Evolutionary conservation across 2,329 filamentous ascomycete genomes (phyloP).

Genomic region (Ascomycota sp.): DNA sequence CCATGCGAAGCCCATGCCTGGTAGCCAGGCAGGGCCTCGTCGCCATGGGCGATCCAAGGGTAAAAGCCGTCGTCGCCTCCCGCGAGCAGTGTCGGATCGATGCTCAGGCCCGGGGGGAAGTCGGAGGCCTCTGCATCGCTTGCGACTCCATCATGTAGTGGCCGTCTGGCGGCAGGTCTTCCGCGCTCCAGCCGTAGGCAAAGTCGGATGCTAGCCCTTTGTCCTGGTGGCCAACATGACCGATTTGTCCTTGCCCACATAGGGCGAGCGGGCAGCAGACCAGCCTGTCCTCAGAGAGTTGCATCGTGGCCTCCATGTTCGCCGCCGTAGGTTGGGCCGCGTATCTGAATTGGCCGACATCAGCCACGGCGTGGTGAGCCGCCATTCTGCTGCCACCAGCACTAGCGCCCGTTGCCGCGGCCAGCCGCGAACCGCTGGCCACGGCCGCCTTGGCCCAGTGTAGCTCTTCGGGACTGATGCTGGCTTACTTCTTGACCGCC

Average conservation of each 20-base stretch:
- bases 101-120: constrained; percentile 1
- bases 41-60: not conserved
- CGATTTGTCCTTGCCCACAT: not conserved
- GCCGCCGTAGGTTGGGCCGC: not conserved
- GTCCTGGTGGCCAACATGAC: not conserved
- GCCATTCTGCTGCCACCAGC: too few species aligned
- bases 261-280: not conserved
- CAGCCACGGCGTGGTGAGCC: too few species aligned
- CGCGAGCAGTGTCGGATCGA: constrained; percentile 4
- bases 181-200: not conserved
- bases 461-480: not conserved
- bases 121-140: not conserved
- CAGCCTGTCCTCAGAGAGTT: too few species aligned
- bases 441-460: too few species aligned
- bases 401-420: too few species aligned
- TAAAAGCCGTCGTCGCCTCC: not conserved
- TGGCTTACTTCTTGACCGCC: constrained; percentile 30
- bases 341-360: too few species aligned
- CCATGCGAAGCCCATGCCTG: not conserved
- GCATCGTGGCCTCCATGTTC: too few species aligned
- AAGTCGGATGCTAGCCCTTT: not conserved
- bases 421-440: too few species aligned
- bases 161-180: not conserved
- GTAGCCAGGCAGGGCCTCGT: not conserved
- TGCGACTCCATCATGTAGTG: not conserved